Conservation (phyloP, 192 early-diverging fungal species). For the Backusella westeae region DNA sequence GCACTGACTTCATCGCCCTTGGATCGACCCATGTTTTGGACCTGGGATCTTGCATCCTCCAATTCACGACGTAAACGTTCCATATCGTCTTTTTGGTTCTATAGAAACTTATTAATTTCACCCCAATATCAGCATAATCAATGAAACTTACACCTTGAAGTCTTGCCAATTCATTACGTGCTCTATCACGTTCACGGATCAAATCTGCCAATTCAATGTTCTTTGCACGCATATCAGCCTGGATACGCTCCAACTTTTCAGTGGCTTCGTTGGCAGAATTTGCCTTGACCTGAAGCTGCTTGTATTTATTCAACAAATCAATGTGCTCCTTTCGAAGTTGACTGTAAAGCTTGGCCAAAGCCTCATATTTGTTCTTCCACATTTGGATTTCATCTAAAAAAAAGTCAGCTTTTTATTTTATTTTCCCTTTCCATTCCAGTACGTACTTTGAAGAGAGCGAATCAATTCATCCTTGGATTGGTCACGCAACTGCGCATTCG, state of each 20-base stretch:
- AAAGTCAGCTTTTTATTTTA: no score
- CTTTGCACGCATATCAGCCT: conserved; percentile 66
- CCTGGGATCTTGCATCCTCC: conserved; percentile 70
- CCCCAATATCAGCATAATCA: neutral
- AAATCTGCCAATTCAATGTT: conserved; percentile 82
- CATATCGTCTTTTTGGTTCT: conserved; percentile 83
- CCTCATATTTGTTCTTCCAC: conserved; percentile 98
- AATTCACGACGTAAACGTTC: conserved; percentile 76
- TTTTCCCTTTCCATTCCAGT: neutral
- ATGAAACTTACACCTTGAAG: conserved; percentile 47
- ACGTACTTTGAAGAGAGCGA: conserved; percentile 73
- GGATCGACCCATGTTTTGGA: conserved; percentile 73
- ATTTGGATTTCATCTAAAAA: conserved; percentile 83
- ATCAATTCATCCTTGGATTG: conserved; percentile 85
- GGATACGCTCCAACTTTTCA: conserved; percentile 77
- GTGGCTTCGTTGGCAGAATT: conserved; percentile 84
- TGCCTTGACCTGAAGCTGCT: conserved; percentile 76
- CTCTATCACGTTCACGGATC: conserved; percentile 88
- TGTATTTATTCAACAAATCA: conserved; percentile 89
- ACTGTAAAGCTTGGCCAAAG: conserved; percentile 96
- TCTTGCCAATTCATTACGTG: conserved; percentile 77
- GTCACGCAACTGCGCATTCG: conserved; percentile 70
- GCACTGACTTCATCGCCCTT: conserved; percentile 84
- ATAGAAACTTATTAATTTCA: neutral
- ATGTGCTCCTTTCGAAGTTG: conserved; percentile 95